Conservation (phyloP, 2,329 filamentous ascomycete species). For the Colletotrichum sp. region DNA sequence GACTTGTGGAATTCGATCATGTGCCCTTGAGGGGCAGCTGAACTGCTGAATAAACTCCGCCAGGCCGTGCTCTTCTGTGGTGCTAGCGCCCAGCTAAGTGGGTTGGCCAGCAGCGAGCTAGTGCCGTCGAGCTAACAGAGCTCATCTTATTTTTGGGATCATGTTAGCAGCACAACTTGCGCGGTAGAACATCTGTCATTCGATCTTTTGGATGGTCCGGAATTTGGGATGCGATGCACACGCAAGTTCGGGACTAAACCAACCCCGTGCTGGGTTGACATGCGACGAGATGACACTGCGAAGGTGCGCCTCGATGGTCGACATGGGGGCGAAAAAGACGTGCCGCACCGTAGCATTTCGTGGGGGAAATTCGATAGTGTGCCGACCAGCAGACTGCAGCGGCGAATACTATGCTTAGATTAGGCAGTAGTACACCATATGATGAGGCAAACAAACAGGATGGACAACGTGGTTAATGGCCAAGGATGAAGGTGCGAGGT, state of each 20-base stretch:
- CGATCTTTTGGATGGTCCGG: not conserved
- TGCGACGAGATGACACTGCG: not conserved
- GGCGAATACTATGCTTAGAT: not conserved
- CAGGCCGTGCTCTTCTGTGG: not conserved
- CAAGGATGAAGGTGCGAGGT: not conserved
- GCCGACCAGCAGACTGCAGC: not conserved
- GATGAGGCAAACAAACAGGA: not conserved
- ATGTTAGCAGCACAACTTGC: not conserved
- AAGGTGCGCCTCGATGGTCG: not conserved
- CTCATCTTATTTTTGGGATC: conserved; percentile 4
- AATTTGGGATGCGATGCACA: not conserved
- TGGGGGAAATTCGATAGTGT: conserved; percentile 10
- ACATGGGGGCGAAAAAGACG: not conserved
- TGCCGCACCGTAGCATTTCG: conserved; percentile 14
- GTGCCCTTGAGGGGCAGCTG: not conserved
- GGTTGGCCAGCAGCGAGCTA: not conserved
- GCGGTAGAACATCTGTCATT: conserved; percentile 6
- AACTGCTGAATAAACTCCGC: not conserved
- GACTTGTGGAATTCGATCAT: not conserved
- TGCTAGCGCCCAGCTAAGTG: not conserved
- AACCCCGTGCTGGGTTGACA: not conserved
- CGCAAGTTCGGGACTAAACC: not conserved
- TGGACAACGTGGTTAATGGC: not conserved
- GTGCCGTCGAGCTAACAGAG: not conserved
- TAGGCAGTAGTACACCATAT: not conserved